These are phyloP conservation scores for Amphibolis antarctica DNA, from an alignment of 106 monocot species.

Conservation along the genomic window DNA sequence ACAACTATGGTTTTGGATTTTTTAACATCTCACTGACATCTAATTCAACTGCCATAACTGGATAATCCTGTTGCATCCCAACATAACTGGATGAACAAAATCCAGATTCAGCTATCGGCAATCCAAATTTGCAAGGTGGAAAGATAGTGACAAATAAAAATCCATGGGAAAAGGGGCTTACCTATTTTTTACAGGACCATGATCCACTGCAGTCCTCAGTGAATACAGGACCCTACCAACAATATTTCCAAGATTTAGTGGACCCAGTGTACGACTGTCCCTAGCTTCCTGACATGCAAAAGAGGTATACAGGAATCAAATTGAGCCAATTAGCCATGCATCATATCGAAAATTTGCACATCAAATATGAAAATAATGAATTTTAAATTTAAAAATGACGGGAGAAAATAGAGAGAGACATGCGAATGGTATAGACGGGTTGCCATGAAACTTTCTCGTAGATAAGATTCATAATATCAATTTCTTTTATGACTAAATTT, in stretches of 20 bases:
- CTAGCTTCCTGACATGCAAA: slow-evolving; percentile 28
- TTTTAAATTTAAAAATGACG: too few relatives aligned
- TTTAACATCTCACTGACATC: slow-evolving; percentile 89
- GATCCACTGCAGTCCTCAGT: slow-evolving; percentile 32
- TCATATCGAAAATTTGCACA: background rate
- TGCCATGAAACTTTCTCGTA: too few relatives aligned
- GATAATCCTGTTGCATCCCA: slow-evolving; percentile 46
- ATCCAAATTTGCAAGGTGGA: background rate
- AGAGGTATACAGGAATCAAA: background rate
- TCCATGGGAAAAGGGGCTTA: slow-evolving; percentile 1
- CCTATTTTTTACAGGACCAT: slow-evolving; percentile 80
- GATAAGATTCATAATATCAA: too few relatives aligned
- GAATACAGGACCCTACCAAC: slow-evolving; percentile 34
- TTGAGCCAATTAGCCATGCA: background rate
- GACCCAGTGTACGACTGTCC: slow-evolving; percentile 35
- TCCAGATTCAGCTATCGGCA: background rate
- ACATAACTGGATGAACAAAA: slow-evolving; percentile 21
- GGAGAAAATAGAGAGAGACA: too few relatives aligned
- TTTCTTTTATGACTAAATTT: too few relatives aligned
- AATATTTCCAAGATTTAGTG: slow-evolving; percentile 23
- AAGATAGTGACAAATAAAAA: background rate
- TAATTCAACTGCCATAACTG: slow-evolving; percentile 76
- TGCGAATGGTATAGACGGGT: too few relatives aligned
- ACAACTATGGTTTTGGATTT: slow-evolving; percentile 39
- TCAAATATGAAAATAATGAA: too few relatives aligned